Evolutionary conservation across 768 basidiomycete genomes (phyloP).

Genomic region (Tulasnella sp.): DNA sequence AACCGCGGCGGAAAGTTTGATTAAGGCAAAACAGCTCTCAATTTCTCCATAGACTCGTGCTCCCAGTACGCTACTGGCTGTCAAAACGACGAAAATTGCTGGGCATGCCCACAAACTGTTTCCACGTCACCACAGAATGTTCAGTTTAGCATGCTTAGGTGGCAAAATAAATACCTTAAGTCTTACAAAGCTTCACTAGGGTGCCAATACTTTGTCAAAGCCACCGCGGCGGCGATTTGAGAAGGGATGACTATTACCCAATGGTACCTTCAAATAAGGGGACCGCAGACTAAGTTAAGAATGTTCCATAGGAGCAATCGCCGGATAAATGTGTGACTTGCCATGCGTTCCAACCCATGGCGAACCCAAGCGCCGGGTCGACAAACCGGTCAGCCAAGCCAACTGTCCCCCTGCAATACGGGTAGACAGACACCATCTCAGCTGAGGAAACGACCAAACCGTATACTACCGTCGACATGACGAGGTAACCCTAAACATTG

Average conservation of each 20-base stretch:
- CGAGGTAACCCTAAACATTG: not conserved
- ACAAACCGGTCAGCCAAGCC: slow-evolving; percentile 29
- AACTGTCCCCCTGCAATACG: slow-evolving; percentile 24
- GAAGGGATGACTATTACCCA: slow-evolving; percentile 33
- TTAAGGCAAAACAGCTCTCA: slow-evolving; percentile 12
- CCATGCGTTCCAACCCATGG: slow-evolving; percentile 35
- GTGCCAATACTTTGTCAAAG: slow-evolving; percentile 30
- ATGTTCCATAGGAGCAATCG: not conserved
- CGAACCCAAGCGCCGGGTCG: slow-evolving; percentile 30
- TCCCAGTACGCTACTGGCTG: slow-evolving; percentile 16
- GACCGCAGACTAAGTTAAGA: no score
- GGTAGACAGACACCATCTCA: slow-evolving; percentile 28
- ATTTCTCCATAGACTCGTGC: slow-evolving; percentile 22
- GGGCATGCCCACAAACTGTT: not conserved
- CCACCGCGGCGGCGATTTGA: slow-evolving; percentile 27
- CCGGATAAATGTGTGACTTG: not conserved
- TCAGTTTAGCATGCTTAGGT: not conserved
- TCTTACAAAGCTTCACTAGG: slow-evolving; percentile 20
- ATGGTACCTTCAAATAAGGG: slow-evolving; percentile 2
- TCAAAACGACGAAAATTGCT: not conserved
- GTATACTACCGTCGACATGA: slow-evolving; percentile 18
- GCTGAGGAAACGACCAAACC: not conserved
- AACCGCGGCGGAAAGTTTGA: slow-evolving; percentile 28
- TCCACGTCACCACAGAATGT: not conserved
- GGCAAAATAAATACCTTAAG: no score